Evolutionary conservation across 306 rosid species (phyloP).

Genomic region (Corylus avellana): DNA sequence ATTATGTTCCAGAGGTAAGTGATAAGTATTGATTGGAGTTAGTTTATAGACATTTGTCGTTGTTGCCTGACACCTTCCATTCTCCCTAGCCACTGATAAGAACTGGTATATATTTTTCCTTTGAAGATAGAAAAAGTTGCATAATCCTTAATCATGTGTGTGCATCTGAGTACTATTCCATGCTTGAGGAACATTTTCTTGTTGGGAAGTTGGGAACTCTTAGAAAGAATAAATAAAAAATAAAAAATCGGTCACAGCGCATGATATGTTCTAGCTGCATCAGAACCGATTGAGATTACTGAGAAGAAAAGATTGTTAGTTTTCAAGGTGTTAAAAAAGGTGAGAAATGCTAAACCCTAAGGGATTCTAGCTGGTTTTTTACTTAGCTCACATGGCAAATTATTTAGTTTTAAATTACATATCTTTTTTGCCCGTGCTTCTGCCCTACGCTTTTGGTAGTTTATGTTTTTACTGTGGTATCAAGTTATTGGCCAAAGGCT

Average conservation of each 20-base stretch:
- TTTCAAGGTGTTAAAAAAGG: not conserved
- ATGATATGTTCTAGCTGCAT: not conserved
- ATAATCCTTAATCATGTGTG: not conserved
- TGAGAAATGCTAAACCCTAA: not conserved
- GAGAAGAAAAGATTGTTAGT: not conserved
- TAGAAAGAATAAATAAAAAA: not conserved
- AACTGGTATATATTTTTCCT: not conserved
- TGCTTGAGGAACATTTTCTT: not conserved
- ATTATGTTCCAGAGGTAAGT: conserved; percentile 96
- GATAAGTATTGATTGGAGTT: conserved; percentile 5
- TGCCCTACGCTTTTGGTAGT: not conserved
- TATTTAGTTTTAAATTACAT: not conserved
- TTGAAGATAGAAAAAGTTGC: not conserved
- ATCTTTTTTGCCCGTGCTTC: not conserved
- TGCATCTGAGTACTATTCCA: not conserved
- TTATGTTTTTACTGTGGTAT: not conserved
- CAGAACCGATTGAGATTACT: not conserved
- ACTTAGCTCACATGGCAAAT: not conserved
- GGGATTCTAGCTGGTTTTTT: not conserved
- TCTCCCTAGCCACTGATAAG: not conserved
- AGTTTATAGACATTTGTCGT: conserved; percentile 19
- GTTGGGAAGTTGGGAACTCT: too few relatives aligned
- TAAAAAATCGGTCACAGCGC: not conserved
- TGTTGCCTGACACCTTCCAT: not conserved
- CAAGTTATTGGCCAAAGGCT: not conserved